Evolutionary conservation across 2,329 filamentous ascomycete genomes (phyloP).

Genomic region (Verruconis gallopava): DNA sequence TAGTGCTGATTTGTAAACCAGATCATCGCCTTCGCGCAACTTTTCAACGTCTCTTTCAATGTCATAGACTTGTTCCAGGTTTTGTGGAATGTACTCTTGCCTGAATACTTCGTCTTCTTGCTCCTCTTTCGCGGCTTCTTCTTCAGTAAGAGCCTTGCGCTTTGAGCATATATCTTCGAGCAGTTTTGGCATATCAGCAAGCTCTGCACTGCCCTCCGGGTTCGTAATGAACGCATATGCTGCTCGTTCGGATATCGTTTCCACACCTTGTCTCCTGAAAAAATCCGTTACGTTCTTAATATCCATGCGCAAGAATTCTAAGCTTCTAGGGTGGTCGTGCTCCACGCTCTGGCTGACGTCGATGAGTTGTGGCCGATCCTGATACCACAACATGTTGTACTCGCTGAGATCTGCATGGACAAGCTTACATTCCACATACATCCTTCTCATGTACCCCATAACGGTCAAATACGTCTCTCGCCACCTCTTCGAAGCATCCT

Average conservation of each 20-base stretch:
- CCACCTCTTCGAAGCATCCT: constrained; percentile 55
- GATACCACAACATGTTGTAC: constrained; percentile 92
- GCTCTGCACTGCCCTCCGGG: constrained; percentile 45
- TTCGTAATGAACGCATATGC: constrained; percentile 71
- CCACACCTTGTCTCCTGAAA: constrained; percentile 74
- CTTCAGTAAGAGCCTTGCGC: constrained; percentile 27
- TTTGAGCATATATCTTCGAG: constrained; percentile 56
- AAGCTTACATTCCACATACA: constrained; percentile 84
- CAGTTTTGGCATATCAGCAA: constrained; percentile 45
- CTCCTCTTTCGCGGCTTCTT: constrained; percentile 42
- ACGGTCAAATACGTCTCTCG: constrained; percentile 67
- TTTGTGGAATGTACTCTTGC: constrained; percentile 93
- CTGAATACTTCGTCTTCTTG: constrained; percentile 87
- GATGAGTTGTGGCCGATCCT: constrained; percentile 76
- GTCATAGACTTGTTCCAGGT: constrained; percentile 89
- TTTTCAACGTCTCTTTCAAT: constrained; percentile 79
- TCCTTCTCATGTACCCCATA: constrained; percentile 74
- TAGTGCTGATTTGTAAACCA: constrained; percentile 67
- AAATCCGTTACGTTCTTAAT: constrained; percentile 95
- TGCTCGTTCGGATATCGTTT: constrained; percentile 64
- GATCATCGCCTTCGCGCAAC: constrained; percentile 57
- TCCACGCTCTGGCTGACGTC: constrained; percentile 97
- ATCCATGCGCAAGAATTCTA: constrained; percentile 95
- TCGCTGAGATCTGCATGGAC: constrained; percentile 96
- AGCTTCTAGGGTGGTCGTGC: constrained; percentile 81